Percentiles rank a stretch among this genome's conserved stretches.
phyloP scores from a whole-genome alignment of 371 early-diverging fungal genomes.

The Lichtheimia ornata region DNA sequence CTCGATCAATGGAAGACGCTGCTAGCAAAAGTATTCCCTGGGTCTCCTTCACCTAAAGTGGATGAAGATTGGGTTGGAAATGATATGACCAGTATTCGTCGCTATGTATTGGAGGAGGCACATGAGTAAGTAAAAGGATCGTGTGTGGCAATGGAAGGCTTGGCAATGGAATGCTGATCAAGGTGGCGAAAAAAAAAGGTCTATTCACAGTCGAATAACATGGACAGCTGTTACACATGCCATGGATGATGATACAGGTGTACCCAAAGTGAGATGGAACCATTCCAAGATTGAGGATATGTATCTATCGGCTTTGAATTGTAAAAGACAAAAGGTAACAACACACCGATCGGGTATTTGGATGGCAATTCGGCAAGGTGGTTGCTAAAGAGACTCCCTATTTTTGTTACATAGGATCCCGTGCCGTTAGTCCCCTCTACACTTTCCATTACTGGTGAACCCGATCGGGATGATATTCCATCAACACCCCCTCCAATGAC shows the following conservation, averaged over 20 bases:
- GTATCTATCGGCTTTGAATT: conserved; percentile 21
- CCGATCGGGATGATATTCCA: neutral
- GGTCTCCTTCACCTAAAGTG: neutral
- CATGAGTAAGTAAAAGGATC: conserved; percentile 3
- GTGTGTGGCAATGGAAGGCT: no score
- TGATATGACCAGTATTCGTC: neutral
- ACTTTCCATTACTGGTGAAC: neutral
- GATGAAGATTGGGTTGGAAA: neutral
- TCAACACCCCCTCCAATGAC: neutral
- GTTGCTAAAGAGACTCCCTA: neutral
- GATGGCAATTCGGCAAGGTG: neutral
- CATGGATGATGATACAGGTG: conserved; percentile 26
- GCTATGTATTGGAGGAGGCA: conserved; percentile 2
- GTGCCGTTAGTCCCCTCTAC: no score
- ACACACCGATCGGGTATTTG: neutral
- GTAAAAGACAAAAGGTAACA: conserved; percentile 14
- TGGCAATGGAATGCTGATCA: no score
- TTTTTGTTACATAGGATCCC: no score
- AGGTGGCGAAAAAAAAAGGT: conserved; percentile 6
- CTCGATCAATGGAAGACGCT: neutral
- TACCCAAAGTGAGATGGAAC: conserved; percentile 27
- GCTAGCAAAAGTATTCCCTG: neutral
- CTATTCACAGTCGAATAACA: conserved; percentile 18
- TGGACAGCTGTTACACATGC: conserved; percentile 23
- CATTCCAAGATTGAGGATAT: conserved; percentile 23